Evolutionary conservation across 2,329 filamentous ascomycete genomes (phyloP).

Genomic region (Xylariales sp.): DNA sequence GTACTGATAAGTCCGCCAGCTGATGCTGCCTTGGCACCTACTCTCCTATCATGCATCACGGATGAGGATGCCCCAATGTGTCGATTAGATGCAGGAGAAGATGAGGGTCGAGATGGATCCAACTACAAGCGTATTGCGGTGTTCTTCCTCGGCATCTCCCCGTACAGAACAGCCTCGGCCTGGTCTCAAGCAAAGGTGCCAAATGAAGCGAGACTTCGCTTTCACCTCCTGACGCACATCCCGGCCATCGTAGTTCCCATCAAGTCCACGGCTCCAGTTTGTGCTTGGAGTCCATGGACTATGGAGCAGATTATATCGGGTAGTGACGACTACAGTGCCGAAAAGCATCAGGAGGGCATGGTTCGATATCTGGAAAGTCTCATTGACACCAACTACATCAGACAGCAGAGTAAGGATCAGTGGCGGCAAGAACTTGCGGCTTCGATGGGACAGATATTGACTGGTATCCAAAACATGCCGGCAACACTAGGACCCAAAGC

Average conservation of each 20-base stretch:
- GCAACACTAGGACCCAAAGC: no score
- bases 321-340: no score
- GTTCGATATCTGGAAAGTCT: no score
- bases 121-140: constrained; percentile 14
- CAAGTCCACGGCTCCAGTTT: constrained; percentile 12
- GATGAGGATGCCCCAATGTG: constrained; percentile 14
- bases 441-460: no score
- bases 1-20: background rate
- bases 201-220: constrained; percentile 14
- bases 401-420: no score
- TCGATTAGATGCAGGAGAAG: constrained; percentile 9
- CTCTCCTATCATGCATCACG: constrained; percentile 12
- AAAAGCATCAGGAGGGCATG: no score
- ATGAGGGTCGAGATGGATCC: constrained; percentile 3
- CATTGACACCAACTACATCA: no score
- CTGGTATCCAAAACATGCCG: no score
- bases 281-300: constrained; percentile 17
- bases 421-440: no score
- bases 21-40: constrained; percentile 14
- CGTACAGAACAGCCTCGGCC: constrained; percentile 14
- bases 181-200: constrained; percentile 17
- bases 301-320: constrained; percentile 16
- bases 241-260: constrained; percentile 16
- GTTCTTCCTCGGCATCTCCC: constrained; percentile 15
- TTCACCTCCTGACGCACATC: constrained; percentile 16